Base-by-base conservation (phyloP, 805 yeast genomes). In the Maudiozyma turicensis region DNA sequence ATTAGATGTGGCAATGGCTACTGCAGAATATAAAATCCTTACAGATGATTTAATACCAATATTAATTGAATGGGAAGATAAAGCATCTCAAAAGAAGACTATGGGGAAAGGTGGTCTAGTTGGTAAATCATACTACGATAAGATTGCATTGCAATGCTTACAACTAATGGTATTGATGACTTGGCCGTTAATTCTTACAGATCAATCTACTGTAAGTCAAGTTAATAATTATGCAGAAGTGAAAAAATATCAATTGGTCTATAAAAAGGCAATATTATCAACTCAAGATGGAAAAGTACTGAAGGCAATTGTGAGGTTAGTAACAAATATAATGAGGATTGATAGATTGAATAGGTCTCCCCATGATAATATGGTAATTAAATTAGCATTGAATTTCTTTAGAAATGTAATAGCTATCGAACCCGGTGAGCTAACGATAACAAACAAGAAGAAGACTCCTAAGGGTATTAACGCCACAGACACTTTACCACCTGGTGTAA, bases 1-100 rank as follows among this genome's bases (percentile, higher is more conserved):
- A 13, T 82, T 81, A 73, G 88, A 84, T 52, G 96, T 91, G 5
- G 95, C 96, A 0, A 73, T 86, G 46, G 95, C 96, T 0, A 83
- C 95, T 53, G 85, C 88, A 5, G 91, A 86, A 48, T 80, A 85
- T 11, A 84, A 84, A 1, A 71, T 93, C 9, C 82, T 91, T 6
- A 62, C 72, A 1, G 80, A 79, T 56, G 98, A 91, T 65, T 65
- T 93, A 48, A 63, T 84, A 6, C 84, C 82, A 8, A 88, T 93
- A 28, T 63, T 93, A 42, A 73, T 84, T 28, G 82, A 80, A 58
- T 86, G 91, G 87, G 88, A 84, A 45, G 65, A 59, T 13, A 69
- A 72, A 32, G 58, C 64, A 34, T 45, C 57, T 1, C 35, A 53
- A 13, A 48, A 47, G 9, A 64, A 66, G 2, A 52, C 54, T 40